Conservation (phyloP, 768 basidiomycete genomes). For the Omphalotus guepiniiformis region DNA sequence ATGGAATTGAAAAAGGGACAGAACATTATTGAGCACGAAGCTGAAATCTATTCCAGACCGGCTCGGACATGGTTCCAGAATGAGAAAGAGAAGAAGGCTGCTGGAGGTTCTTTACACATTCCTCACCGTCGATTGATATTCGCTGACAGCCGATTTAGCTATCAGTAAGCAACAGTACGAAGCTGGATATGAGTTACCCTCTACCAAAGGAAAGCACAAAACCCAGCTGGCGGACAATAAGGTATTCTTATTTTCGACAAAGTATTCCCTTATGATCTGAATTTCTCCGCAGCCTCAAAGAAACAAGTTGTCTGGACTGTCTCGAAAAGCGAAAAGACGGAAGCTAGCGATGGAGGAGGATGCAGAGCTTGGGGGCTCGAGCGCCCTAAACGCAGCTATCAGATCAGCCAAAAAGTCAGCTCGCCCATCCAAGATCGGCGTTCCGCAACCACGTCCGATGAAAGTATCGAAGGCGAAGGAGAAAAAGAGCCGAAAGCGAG, state of each 20-base stretch:
- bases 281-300: slow-evolving; percentile 54
- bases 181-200: slow-evolving; percentile 36
- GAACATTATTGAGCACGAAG: slow-evolving; percentile 91
- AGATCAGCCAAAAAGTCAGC: slow-evolving; percentile 82
- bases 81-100: slow-evolving; percentile 72
- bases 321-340: slow-evolving; percentile 83
- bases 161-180: slow-evolving; percentile 76
- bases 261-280: not conserved
- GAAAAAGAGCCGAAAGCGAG: slow-evolving; percentile 29
- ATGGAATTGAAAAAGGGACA: slow-evolving; percentile 95
- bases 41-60: slow-evolving; percentile 89
- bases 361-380: slow-evolving; percentile 51
- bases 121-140: slow-evolving; percentile 2
- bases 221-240: slow-evolving; percentile 31
- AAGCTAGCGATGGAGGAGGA: slow-evolving; percentile 86
- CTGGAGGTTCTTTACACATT: slow-evolving; percentile 56
- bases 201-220: slow-evolving; percentile 36
- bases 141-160: slow-evolving; percentile 36
- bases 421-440: slow-evolving; percentile 72
- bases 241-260: slow-evolving; percentile 24
- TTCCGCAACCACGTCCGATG: slow-evolving; percentile 31
- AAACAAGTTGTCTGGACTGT: slow-evolving; percentile 76
- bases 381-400: slow-evolving; percentile 66
- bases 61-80: slow-evolving; percentile 99
- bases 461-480: slow-evolving; percentile 23